Evolutionary conservation across 2,329 filamentous ascomycete genomes (phyloP), one percentile per base, ranked within the genome.

Genomic region (Penicillium concentricum): DNA sequence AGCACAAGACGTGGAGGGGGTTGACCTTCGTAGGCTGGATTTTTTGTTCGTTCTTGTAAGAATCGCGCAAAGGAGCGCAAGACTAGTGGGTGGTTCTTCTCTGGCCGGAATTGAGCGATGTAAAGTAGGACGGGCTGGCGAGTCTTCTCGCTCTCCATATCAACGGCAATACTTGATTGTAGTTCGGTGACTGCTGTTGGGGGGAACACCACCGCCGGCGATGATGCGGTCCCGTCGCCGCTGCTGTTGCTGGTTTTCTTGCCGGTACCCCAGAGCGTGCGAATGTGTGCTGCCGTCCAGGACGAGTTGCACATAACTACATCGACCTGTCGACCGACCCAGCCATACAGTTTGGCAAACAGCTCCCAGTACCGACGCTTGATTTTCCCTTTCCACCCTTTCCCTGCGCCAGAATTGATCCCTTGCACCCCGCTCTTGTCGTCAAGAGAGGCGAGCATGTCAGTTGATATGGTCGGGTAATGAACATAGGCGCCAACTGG

Each of bases 291-390:
- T 63, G 94, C 89, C 0, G 94, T 99, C 94, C 94, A 99, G 57
- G 84, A 90, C 5, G 91, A 96, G 75, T 99, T 99, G 57, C 94
- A 96, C 91, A 97, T 96, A 64, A 97, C 93, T 0, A 96, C 85
- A 70, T 99, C 92, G 43, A 97, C 85, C 16, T 88, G 87, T 22
- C 88, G 84, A 22, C 94, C 94, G 43, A 95, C 88, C 76, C 84
- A 86, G 44, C 88, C 87, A 76, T 99, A 99, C 2, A 95, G 74
- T 43, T 80, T 78, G 0, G 94, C 92, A 69, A 99, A 99, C 1
- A 88, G 69, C 61, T 87, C 80, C 94, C 94, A 99, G 78, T 99
- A 99, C 16, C 81, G 73, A 65, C 84, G 87, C 79, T 99, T 99
- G 48, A 80, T 80, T 6, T 75, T 71, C 12, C 93, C 93, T 58